Percentiles rank a stretch among this genome's conserved stretches.
Conservation (phyloP, 1,139 yeast species). For the Hyphopichia buzzinii region DNA sequence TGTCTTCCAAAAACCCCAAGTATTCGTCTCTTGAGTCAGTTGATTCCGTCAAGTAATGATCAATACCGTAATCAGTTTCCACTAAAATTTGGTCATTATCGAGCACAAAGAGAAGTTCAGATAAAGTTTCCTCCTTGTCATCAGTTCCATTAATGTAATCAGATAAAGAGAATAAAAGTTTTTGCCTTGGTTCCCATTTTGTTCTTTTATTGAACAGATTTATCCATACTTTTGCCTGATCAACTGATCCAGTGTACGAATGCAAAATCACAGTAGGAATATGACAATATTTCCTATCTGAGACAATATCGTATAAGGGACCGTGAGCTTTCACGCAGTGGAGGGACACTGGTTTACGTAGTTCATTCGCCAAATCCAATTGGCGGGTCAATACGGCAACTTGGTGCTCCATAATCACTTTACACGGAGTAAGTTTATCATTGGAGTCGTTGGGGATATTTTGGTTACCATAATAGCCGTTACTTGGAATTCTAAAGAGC, state of each 20-base stretch:
- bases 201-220: slow-evolving; percentile 20
- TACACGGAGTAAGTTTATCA: slow-evolving; percentile 37
- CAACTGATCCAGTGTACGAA: slow-evolving; percentile 82
- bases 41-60: slow-evolving; percentile 14
- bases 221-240: slow-evolving; percentile 59
- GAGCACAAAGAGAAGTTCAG: slow-evolving; percentile 22
- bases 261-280: slow-evolving; percentile 59
- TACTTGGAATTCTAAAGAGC: slow-evolving; percentile 62
- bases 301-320: slow-evolving; percentile 45
- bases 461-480: slow-evolving; percentile 52
- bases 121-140: slow-evolving; percentile 19
- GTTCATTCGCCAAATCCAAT: slow-evolving; percentile 50
- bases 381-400: slow-evolving; percentile 46
- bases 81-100: slow-evolving; percentile 26
- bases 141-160: slow-evolving; percentile 52
- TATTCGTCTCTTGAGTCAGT: slow-evolving; percentile 13
- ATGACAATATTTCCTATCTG: slow-evolving; percentile 10
- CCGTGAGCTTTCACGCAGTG: slow-evolving; percentile 87
- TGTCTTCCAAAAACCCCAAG: slow-evolving; percentile 15
- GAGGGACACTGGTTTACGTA: slow-evolving; percentile 58
- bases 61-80: slow-evolving; percentile 40
- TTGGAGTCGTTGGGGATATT: slow-evolving; percentile 9
- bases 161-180: slow-evolving; percentile 58
- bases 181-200: slow-evolving; percentile 6
- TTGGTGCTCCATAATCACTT: slow-evolving; percentile 69